Conservation (phyloP, 768 basidiomycete species). For the Agrocybe praecox region DNA sequence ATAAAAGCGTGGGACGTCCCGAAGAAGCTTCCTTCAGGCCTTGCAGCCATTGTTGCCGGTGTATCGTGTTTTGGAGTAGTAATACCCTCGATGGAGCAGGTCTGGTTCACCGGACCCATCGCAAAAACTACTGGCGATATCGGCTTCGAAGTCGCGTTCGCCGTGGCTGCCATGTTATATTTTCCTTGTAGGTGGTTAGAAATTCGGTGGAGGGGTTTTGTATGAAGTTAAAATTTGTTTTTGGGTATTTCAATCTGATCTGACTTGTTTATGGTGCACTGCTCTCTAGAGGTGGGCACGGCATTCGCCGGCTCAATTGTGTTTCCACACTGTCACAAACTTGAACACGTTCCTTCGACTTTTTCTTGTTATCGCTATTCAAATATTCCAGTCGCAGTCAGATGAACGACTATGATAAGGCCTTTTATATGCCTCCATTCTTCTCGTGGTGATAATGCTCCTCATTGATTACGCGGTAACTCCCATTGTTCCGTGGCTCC, state of each 20-base stretch:
- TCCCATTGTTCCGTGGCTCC: too few relatives aligned
- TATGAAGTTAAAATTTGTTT: conserved; percentile 1
- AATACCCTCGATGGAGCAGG: conserved; percentile 73
- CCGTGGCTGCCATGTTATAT: conserved; percentile 54
- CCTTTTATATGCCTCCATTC: too few relatives aligned
- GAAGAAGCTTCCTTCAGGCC: conserved; percentile 60
- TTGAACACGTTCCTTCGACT: too few relatives aligned
- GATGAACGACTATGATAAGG: too few relatives aligned
- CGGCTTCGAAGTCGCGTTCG: conserved; percentile 78
- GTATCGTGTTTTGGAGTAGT: conserved; percentile 57
- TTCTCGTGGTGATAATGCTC: too few relatives aligned
- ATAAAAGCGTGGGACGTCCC: conserved; percentile 58
- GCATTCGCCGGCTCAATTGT: too few relatives aligned
- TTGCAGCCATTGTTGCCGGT: conserved; percentile 62
- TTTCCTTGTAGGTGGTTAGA: conserved; percentile 56
- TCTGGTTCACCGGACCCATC: conserved; percentile 79
- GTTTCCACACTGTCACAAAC: too few relatives aligned
- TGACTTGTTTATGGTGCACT: neutral
- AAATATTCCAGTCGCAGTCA: too few relatives aligned
- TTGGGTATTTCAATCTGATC: neutral
- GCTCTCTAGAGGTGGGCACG: too few relatives aligned
- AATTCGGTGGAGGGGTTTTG: conserved; percentile 27
- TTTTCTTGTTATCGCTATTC: too few relatives aligned
- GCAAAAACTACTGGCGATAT: conserved; percentile 73
- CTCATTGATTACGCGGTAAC: too few relatives aligned